phyloP scores from a whole-genome alignment of 192 early-diverging fungal genomes.

The Podila clonocystis region DNA sequence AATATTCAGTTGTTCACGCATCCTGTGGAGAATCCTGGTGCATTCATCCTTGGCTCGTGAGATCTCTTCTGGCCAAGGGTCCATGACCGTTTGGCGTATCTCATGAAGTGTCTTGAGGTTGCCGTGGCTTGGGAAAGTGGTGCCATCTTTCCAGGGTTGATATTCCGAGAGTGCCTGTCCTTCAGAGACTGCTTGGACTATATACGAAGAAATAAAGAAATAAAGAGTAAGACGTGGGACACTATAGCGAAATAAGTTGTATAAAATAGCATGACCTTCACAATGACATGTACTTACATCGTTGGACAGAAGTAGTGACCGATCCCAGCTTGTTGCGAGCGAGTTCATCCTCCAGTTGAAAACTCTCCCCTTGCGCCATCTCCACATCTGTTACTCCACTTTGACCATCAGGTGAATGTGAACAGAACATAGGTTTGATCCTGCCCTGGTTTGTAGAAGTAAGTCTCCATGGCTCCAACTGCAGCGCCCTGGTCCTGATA shows the following conservation, averaged over 20 bases:
- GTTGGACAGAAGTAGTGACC: background rate
- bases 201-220: background rate
- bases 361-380: background rate
- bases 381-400: background rate
- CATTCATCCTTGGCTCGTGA: conserved; percentile 41
- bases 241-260: background rate
- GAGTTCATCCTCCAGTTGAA: conserved; percentile 13
- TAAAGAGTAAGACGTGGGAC: background rate
- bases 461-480: background rate
- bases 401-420: background rate
- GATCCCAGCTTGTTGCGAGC: background rate
- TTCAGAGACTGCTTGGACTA: conserved; percentile 43
- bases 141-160: conserved; percentile 41
- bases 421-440: background rate
- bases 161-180: conserved; percentile 38
- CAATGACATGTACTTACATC: background rate
- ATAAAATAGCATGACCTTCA: background rate
- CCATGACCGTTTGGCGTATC: conserved; percentile 23
- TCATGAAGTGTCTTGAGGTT: conserved; percentile 9
- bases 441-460: background rate
- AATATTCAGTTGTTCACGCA: conserved; percentile 50
- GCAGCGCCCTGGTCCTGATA: background rate
- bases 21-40: conserved; percentile 34
- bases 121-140: conserved; percentile 22
- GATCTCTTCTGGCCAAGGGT: conserved; percentile 36